Base-by-base conservation (phyloP, 2,329 filamentous ascomycete genomes). In the Malbranchea cinnamomea region DNA sequence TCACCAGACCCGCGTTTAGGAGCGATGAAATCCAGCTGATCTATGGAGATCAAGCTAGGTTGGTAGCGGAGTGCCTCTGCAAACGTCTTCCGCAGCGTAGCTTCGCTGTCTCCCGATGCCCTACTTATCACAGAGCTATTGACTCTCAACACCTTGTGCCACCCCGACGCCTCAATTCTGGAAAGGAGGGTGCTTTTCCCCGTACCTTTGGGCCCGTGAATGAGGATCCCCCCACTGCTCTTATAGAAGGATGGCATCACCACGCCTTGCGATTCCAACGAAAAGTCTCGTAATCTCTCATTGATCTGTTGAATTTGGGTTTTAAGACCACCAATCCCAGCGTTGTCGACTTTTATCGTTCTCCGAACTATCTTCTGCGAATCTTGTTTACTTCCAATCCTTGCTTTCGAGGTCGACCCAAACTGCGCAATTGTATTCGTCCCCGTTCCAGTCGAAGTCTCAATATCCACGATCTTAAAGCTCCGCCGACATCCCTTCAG, bases 191-290 rank as follows among this genome's bases (percentile, higher is more conserved):
- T 65, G 1, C 73, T 78, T 57, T 94, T 94, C 14, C 87, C 87
- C 0, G 81, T 91, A 7, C 87, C 85, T 37, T 72, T 71, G 11
- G 80, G 75, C 9, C 87, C 87, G 48, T 91, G 76, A 4, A 94
- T 62, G 14, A 89, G 64, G 20, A 89, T 66, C 0, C 72, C 73
- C 30, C 68, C 67, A 57, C 41, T 54, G 43, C 47, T 50, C 43
- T 44, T 49, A 41, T 52, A 57, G 32, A 50, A 65, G 24, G 40
- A 44, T 32, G 47, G 60, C 58, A 56, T 54, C 21, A 49, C 38
- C 23, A 28, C 20, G 5, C 37, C 42, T 18, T 41, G 46, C 10
- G 38, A 34, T 21, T 43, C 38, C 14, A 40, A 28, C 26, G 62
- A 63, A 41, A 78, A 77, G 35, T 62, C 60, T 14, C 52, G 48